Evolutionary conservation across 495 filamentous ascomycete genomes (phyloP).

Genomic region (Patellaria atrata): DNA sequence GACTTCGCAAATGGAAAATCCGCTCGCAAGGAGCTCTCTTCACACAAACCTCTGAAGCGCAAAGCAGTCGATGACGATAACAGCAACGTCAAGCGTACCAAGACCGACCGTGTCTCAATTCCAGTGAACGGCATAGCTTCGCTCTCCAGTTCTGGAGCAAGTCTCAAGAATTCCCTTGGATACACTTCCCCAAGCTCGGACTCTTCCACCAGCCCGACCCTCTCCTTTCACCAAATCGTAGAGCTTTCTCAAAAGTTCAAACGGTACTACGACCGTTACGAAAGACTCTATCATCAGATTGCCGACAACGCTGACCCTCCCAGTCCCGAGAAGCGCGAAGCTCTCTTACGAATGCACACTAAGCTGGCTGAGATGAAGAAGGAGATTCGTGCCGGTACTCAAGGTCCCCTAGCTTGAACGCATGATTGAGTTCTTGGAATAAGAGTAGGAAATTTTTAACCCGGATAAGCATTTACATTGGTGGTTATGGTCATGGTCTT

Average conservation of each 20-base stretch:
- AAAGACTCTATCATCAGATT: slow-evolving; percentile 18
- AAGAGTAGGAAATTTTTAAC: too few relatives aligned
- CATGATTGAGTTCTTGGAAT: too few relatives aligned
- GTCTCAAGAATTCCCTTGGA: too few relatives aligned
- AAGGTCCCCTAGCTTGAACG: too few relatives aligned
- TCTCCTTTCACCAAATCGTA: slow-evolving; percentile 20
- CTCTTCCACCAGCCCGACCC: slow-evolving; percentile 10
- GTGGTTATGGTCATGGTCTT: too few relatives aligned
- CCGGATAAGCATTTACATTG: too few relatives aligned
- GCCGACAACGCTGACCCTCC: slow-evolving; percentile 10
- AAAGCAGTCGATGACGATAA: slow-evolving; percentile 22
- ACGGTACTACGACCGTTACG: slow-evolving; percentile 20
- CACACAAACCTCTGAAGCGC: slow-evolving; percentile 19
- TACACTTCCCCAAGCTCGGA: too few relatives aligned
- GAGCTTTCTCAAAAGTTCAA: slow-evolving; percentile 19
- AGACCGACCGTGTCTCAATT: slow-evolving; percentile 8
- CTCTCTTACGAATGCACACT: slow-evolving; percentile 19
- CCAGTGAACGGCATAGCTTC: slow-evolving; percentile 5
- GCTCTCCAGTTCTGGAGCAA: slow-evolving; percentile 9
- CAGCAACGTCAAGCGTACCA: slow-evolving; percentile 16
- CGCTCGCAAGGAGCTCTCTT: slow-evolving; percentile 16
- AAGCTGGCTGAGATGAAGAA: slow-evolving; percentile 22
- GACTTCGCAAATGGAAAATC: slow-evolving; percentile 19
- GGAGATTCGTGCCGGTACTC: slow-evolving; percentile 20
- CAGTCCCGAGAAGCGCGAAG: slow-evolving; percentile 8